A percentile compares a stretch with the other conserved stretches of the same genome.
Evolutionary conservation across 1,284 basidiomycete species (phyloP).

Genomic region (Moesziomyces globuligerus): DNA sequence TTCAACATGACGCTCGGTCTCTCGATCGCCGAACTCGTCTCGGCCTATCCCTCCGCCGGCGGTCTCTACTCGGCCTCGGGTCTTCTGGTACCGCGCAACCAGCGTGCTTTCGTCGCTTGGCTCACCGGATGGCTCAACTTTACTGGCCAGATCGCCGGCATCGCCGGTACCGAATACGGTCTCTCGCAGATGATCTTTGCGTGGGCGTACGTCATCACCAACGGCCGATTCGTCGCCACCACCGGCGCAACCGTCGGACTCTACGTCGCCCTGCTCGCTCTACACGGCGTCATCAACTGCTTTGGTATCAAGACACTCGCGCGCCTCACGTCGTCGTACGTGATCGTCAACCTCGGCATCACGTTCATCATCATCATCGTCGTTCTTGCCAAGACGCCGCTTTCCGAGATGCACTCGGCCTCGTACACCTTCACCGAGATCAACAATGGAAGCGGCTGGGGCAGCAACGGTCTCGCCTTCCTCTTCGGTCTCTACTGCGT

Average conservation of each 20-base stretch:
- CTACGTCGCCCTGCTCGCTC: conserved; percentile 58
- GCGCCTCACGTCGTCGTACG: conserved; percentile 79
- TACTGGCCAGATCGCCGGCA: conserved; percentile 84
- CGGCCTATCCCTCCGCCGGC: conserved; percentile 83
- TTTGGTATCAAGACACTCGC: conserved; percentile 83
- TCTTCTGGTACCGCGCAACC: conserved; percentile 58
- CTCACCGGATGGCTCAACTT: conserved; percentile 77
- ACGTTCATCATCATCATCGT: conserved; percentile 78
- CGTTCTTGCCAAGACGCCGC: conserved; percentile 78
- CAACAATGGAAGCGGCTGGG: conserved; percentile 80
- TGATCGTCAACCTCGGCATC: conserved; percentile 83
- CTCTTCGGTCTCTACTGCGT: conserved; percentile 87
- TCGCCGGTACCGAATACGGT: conserved; percentile 88
- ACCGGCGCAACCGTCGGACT: conserved; percentile 61
- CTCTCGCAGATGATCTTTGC: conserved; percentile 88
- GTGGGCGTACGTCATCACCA: conserved; percentile 69
- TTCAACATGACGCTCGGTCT: conserved; percentile 65
- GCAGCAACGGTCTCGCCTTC: conserved; percentile 83
- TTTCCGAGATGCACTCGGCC: conserved; percentile 77
- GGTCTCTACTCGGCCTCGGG: conserved; percentile 74
- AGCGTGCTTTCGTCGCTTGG: conserved; percentile 74
- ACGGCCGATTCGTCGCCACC: conserved; percentile 52
- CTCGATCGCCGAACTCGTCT: conserved; percentile 65
- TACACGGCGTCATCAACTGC: conserved; percentile 74
- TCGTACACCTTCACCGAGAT: conserved; percentile 76